Conservation (phyloP, 2,329 filamentous ascomycete genomes). For the Aspergillus pseudoviridinutans region DNA sequence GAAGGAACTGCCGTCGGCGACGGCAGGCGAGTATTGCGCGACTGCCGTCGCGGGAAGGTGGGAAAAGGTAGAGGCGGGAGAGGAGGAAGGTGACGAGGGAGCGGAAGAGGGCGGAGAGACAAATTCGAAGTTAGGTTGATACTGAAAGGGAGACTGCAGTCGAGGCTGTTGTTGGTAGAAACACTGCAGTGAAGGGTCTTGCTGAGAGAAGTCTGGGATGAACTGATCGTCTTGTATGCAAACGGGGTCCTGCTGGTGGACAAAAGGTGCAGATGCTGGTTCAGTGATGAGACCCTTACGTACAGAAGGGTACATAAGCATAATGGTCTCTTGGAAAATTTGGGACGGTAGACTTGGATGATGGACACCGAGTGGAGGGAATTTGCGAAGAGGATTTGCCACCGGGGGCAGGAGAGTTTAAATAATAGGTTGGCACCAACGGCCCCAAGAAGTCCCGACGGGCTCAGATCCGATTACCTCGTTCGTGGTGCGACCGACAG, state of each 20-base stretch:
- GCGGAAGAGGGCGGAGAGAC: slow-evolving; percentile 36
- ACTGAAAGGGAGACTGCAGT: slow-evolving; percentile 33
- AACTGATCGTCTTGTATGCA: slow-evolving; percentile 39
- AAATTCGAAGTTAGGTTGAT: slow-evolving; percentile 25
- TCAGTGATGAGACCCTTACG: slow-evolving; percentile 42
- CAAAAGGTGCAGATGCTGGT: slow-evolving; percentile 21
- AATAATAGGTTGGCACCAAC: slow-evolving; percentile 24
- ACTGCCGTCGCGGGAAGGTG: slow-evolving; percentile 25
- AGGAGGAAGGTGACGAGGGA: slow-evolving; percentile 32
- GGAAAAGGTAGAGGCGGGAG: slow-evolving; percentile 31
- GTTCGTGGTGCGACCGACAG: slow-evolving; percentile 17
- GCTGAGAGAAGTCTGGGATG: slow-evolving; percentile 26
- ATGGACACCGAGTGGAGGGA: slow-evolving; percentile 17
- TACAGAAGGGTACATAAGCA: slow-evolving; percentile 37
- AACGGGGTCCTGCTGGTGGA: slow-evolving; percentile 29
- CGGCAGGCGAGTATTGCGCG: slow-evolving; percentile 20
- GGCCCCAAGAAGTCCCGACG: slow-evolving; percentile 20
- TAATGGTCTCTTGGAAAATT: slow-evolving; percentile 27
- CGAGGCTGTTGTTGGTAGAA: slow-evolving; percentile 21
- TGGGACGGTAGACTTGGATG: slow-evolving; percentile 22
- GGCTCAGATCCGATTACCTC: slow-evolving; percentile 24
- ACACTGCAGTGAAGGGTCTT: slow-evolving; percentile 23
- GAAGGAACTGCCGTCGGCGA: slow-evolving; percentile 26
- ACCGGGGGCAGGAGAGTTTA: slow-evolving; percentile 25
- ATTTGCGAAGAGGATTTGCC: slow-evolving; percentile 20